Evolutionary conservation across 352 stramenopile genomes (phyloP).

Genomic region (Phytophthora nicotianae): DNA sequence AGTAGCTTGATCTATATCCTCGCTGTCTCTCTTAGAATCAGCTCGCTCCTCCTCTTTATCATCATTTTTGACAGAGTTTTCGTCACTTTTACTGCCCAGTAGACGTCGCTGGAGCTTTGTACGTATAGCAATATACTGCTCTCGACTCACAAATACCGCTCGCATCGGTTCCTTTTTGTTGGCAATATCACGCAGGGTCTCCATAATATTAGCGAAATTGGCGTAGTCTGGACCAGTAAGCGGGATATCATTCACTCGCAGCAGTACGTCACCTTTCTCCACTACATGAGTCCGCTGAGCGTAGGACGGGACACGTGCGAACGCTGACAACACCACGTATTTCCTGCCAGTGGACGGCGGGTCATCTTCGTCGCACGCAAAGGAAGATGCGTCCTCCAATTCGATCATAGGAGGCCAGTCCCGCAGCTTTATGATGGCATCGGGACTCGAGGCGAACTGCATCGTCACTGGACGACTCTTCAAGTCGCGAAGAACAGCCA

Average conservation of each 20-base stretch:
- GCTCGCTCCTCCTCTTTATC: neutral
- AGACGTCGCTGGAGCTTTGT: conserved; percentile 21
- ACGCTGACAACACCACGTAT: conserved; percentile 74
- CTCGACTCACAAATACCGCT: conserved; percentile 59
- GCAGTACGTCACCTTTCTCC: conserved; percentile 64
- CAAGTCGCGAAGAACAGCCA: conserved; percentile 57
- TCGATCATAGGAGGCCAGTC: conserved; percentile 88
- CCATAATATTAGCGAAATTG: conserved; percentile 71
- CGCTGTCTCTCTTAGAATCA: conserved; percentile 8
- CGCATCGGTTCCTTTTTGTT: conserved; percentile 59
- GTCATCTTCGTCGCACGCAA: conserved; percentile 55
- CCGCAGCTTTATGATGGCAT: conserved; percentile 76
- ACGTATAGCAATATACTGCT: conserved; percentile 56
- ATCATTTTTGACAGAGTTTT: neutral
- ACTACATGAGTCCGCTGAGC: conserved; percentile 72
- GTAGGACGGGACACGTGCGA: conserved; percentile 72
- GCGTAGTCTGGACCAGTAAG: conserved; percentile 54
- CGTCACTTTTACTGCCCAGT: conserved; percentile 14
- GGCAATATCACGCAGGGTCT: conserved; percentile 49
- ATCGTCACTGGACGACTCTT: conserved; percentile 71
- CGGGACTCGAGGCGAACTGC: conserved; percentile 76
- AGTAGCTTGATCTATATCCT: conserved; percentile 24
- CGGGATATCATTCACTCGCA: conserved; percentile 60
- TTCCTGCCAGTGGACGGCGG: conserved; percentile 49
- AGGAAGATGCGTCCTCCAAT: conserved; percentile 54